These are phyloP conservation scores for Leptodontidium sp. DNA, from an alignment of 2,329 filamentous ascomycete species.

Conservation along the genomic window DNA sequence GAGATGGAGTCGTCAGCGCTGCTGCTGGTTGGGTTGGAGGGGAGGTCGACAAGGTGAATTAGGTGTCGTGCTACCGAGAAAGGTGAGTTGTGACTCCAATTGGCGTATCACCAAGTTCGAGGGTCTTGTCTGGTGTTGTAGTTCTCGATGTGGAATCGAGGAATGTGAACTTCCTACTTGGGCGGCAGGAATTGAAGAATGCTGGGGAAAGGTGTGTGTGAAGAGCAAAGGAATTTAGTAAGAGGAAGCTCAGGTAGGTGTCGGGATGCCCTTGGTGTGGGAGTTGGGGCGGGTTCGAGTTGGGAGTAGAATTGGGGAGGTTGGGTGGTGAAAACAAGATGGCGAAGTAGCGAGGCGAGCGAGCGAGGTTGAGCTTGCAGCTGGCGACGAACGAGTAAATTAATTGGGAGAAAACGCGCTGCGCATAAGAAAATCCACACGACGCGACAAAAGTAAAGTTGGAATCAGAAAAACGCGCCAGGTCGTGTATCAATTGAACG, in stretches of 20 bases:
- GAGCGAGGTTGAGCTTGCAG: not conserved
- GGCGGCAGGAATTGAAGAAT: conserved; percentile 13
- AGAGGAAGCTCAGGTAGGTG: conserved; percentile 16
- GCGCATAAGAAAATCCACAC: conserved; percentile 16
- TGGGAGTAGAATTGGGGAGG: conserved; percentile 27
- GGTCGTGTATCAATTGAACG: not conserved
- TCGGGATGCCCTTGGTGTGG: conserved; percentile 16
- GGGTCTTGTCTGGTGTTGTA: conserved; percentile 17
- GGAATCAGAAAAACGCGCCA: not conserved
- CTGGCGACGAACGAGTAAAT: conserved; percentile 8
- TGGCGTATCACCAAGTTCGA: conserved; percentile 22
- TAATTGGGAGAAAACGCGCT: not conserved
- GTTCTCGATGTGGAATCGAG: conserved; percentile 18
- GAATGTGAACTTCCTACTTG: conserved; percentile 20
- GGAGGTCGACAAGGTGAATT: conserved; percentile 44
- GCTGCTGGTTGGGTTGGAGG: conserved; percentile 35
- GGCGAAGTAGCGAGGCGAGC: conserved; percentile 23
- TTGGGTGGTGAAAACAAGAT: conserved; percentile 33
- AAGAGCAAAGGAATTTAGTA: conserved; percentile 21
- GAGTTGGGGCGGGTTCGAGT: conserved; percentile 13
- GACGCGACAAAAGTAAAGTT: conserved; percentile 2
- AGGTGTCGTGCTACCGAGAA: conserved; percentile 29
- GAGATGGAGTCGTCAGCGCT: conserved; percentile 45
- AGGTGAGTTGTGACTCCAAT: conserved; percentile 28
- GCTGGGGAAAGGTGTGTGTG: conserved; percentile 15